phyloP scores from a whole-genome alignment of 2,329 filamentous ascomycete species.

The Coniosporium tulheliwenetii region DNA sequence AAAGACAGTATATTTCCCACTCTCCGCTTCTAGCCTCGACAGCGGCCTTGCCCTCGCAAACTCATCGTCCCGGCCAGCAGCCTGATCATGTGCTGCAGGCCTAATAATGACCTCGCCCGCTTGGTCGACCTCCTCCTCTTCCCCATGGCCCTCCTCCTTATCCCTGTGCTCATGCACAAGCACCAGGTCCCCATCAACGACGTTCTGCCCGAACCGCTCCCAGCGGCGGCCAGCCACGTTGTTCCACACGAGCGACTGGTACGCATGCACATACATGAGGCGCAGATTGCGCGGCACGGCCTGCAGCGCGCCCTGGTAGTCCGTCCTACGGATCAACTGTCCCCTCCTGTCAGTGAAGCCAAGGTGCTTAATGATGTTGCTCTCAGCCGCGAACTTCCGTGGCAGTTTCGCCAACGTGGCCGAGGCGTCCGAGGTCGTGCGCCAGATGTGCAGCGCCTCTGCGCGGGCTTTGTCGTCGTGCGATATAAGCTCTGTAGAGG shows the following conservation, averaged over 20 bases:
- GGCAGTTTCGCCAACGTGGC: constrained; percentile 57
- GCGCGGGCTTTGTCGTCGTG: constrained; percentile 69
- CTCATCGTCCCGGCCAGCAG: constrained; percentile 35
- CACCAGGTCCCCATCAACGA: constrained; percentile 76
- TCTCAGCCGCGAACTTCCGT: constrained; percentile 67
- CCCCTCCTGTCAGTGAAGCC: constrained; percentile 28
- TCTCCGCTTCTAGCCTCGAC: constrained; percentile 60
- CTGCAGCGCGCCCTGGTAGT: constrained; percentile 69
- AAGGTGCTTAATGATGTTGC: constrained; percentile 63
- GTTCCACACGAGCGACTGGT: constrained; percentile 94
- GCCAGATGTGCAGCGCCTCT: constrained; percentile 61
- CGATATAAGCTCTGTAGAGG: constrained; percentile 33
- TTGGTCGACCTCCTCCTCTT: constrained; percentile 30
- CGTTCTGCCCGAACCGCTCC: constrained; percentile 53
- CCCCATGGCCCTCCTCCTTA: constrained; percentile 16
- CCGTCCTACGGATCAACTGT: constrained; percentile 36
- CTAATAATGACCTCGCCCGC: constrained; percentile 52
- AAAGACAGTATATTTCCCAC: constrained; percentile 63
- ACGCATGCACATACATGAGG: constrained; percentile 93
- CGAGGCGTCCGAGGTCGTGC: constrained; percentile 39
- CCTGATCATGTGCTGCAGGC: constrained; percentile 41
- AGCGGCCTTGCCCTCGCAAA: constrained; percentile 59
- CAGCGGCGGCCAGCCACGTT: constrained; percentile 67
- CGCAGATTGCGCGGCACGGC: constrained; percentile 68
- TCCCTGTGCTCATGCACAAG: constrained; percentile 44